These are phyloP conservation scores for Kalanchoe fedtschenkoi DNA, from an alignment of 164 flowering plant species.

Conservation along the genomic window DNA sequence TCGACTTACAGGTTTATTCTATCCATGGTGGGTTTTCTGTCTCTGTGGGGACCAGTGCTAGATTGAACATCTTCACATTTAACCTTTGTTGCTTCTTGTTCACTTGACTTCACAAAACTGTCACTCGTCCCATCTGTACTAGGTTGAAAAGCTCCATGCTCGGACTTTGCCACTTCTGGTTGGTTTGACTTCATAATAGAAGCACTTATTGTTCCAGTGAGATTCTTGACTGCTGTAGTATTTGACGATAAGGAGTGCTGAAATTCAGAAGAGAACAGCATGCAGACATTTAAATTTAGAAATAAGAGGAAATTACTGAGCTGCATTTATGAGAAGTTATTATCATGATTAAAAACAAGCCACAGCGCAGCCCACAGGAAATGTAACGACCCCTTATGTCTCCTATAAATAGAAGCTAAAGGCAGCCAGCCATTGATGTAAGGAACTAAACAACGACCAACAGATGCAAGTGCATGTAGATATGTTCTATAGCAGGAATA, in stretches of 20 bases:
- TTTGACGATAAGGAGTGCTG: no score
- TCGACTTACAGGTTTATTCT: conserved; percentile 48
- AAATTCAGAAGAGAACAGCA: no score
- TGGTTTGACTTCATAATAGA: neutral
- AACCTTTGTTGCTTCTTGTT: conserved; percentile 5
- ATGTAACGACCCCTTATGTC: no score
- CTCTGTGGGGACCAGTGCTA: conserved; percentile 16
- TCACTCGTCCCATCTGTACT: neutral
- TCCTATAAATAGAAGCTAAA: neutral
- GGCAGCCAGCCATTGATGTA: neutral
- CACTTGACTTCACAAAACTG: conserved; percentile 1
- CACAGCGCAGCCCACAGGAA: no score
- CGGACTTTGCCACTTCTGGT: neutral
- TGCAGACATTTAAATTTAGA: no score
- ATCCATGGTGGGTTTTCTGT: conserved; percentile 30
- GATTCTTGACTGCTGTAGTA: no score
- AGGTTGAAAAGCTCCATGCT: neutral
- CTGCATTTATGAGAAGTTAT: no score
- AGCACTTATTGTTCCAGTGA: no score
- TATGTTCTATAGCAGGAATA: neutral
- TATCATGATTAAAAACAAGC: no score
- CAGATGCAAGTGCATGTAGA: neutral
- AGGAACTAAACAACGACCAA: neutral
- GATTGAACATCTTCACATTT: conserved; percentile 10
- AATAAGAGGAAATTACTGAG: no score